A percentile compares a stretch with the other conserved stretches of the same genome.
phyloP scores from a whole-genome alignment of 768 basidiomycete genomes.

The Rhodotorula diobovata region DNA sequence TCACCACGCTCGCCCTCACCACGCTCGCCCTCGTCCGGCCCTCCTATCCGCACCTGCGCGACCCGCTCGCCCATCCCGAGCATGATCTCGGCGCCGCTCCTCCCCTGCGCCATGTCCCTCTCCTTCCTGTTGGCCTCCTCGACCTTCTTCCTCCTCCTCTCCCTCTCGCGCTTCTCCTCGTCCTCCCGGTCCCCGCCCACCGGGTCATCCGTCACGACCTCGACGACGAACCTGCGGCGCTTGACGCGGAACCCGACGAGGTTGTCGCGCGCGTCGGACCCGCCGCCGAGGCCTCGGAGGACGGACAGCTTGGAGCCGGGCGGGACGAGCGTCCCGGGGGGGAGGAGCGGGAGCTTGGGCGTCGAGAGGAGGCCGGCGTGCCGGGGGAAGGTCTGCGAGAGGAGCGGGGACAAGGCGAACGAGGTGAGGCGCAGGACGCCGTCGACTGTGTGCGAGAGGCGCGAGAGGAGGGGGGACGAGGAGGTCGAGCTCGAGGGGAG shows the following conservation, averaged over 20 bases:
- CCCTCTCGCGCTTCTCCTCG: slow-evolving; percentile 15
- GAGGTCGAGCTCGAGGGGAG: slow-evolving; percentile 17
- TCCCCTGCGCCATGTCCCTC: slow-evolving; percentile 15
- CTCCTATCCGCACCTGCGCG: slow-evolving; percentile 4
- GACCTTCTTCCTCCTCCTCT: slow-evolving; percentile 12
- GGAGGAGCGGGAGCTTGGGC: slow-evolving; percentile 59
- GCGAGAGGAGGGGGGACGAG: slow-evolving; percentile 21
- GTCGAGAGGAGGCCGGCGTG: slow-evolving; percentile 82
- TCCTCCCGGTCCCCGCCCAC: slow-evolving; percentile 12
- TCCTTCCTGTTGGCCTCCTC: slow-evolving; percentile 25
- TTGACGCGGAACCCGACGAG: slow-evolving; percentile 92
- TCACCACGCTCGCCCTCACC: too few relatives aligned
- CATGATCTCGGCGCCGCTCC: slow-evolving; percentile 21
- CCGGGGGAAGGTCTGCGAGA: slow-evolving; percentile 68
- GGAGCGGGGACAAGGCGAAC: slow-evolving; percentile 59
- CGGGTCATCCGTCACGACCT: slow-evolving; percentile 68
- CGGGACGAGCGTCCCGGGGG: slow-evolving; percentile 61
- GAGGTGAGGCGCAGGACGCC: slow-evolving; percentile 38
- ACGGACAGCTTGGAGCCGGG: slow-evolving; percentile 77
- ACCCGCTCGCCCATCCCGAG: neutral
- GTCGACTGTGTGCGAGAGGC: slow-evolving; percentile 36
- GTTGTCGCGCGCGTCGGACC: slow-evolving; percentile 74
- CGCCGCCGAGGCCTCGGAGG: slow-evolving; percentile 67
- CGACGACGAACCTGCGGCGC: slow-evolving; percentile 77
- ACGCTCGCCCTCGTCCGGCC: too few relatives aligned